Percentiles rank a stretch among this genome's conserved stretches.
Evolutionary conservation across 2,329 filamentous ascomycete genomes (phyloP).

Genomic region (Colletotrichum limetticola): DNA sequence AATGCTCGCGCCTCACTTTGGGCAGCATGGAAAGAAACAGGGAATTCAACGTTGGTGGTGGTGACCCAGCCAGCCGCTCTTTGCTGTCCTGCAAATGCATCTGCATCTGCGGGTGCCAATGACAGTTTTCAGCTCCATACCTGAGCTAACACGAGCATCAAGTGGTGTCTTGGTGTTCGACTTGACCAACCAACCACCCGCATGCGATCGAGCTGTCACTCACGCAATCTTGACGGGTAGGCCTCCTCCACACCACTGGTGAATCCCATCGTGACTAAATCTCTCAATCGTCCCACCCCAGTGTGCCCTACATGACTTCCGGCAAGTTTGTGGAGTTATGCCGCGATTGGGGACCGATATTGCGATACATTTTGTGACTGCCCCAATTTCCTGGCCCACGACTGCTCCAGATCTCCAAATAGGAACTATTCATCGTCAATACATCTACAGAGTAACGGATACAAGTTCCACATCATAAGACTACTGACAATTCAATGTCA

Average conservation of each 20-base stretch:
- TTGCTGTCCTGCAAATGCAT: neutral
- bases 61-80: neutral
- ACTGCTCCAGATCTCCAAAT: neutral
- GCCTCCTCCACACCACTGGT: no score
- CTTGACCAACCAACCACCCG: neutral
- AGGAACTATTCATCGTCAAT: neutral
- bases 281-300: no score
- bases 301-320: neutral
- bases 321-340: neutral
- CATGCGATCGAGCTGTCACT: neutral
- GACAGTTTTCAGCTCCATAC: neutral
- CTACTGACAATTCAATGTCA: neutral
- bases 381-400: neutral
- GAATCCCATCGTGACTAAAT: no score
- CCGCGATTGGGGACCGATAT: neutral
- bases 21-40: neutral
- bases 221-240: neutral
- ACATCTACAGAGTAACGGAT: no score
- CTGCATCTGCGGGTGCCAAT: neutral
- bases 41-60: neutral
- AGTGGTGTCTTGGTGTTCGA: neutral
- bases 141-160: neutral
- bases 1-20: neutral
- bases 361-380: neutral
- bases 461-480: neutral